Evolutionary conservation across 225 moss, liverwort and hornwort genomes (phyloP), one percentile per base, ranked within the genome.

Genomic region (Straminergon stramineum): DNA sequence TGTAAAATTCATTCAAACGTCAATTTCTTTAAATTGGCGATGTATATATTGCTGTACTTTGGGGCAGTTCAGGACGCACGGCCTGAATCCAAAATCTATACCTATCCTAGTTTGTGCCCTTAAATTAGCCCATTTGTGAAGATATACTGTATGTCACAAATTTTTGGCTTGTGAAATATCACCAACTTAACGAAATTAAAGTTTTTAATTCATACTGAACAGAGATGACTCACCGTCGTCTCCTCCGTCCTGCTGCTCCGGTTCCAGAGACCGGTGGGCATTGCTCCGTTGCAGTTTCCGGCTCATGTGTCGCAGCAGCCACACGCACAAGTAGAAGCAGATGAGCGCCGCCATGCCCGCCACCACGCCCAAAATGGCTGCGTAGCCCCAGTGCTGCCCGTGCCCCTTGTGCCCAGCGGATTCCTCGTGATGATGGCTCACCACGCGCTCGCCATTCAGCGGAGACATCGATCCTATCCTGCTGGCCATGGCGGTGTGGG

Each of bases 241-340:
- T 16, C 10, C 43, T 23, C 5, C 56, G 51, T 18, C 23, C 6
- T 17, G 51, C 24, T 60, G 63, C 62, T 51, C 41, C 71, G 71
- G 70, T 55, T 53, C 32, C 39, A 10, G 11, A 8, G 51, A 17
- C 11, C 30, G 10, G 11, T 18, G 85, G 6, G 32, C 52, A n/a
- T 31, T 82, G 52, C 61, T 17, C 51, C 67, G 37, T 57, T 41
- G 76, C 37, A 52, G 15, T 62, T 81, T 68, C 28, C 71, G 81
- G 68, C 77, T 69, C 76, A 85, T 85, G 48, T 82, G 89, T 15
- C 85, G 89, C 68, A 92, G 57, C 76, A 89, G 78, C 91, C 91
- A 92, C 57, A 87, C 52, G 69, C 85, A 91, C 13, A 89, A 84
- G 85, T 92, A 91, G 70, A 92, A 87, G 85, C 91, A 89, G 13